phyloP scores from a whole-genome alignment of 306 rosid species.

The Trifolium pratense region DNA sequence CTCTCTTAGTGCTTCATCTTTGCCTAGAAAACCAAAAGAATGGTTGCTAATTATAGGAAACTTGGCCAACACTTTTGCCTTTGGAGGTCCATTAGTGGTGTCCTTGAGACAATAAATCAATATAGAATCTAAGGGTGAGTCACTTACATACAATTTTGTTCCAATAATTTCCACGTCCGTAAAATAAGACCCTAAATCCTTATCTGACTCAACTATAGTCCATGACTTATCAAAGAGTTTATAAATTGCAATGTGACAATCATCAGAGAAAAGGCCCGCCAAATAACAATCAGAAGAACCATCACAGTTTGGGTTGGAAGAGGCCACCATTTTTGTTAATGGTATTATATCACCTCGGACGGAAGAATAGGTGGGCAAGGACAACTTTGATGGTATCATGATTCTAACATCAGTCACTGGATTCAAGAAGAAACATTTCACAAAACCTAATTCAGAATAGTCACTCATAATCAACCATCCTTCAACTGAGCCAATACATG shows the following conservation, averaged over 20 bases:
- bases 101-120: conserved; percentile 5
- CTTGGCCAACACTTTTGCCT: not conserved
- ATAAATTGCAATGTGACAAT: conserved; percentile 8
- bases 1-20: not conserved
- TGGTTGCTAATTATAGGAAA: not conserved
- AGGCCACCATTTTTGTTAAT: too few species aligned
- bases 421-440: too few species aligned
- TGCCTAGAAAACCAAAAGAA: not conserved
- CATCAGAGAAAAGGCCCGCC: not conserved
- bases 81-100: not conserved
- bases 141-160: not conserved
- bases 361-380: too few species aligned
- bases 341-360: too few species aligned
- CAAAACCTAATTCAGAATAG: too few species aligned
- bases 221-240: not conserved
- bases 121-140: not conserved
- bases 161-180: not conserved
- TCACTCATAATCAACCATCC: too few species aligned
- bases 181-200: not conserved
- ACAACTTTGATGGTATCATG: too few species aligned
- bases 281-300: too few species aligned
- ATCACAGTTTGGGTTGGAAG: too few species aligned
- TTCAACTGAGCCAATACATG: too few species aligned
- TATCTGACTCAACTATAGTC: not conserved
- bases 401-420: too few species aligned